phyloP scores from a whole-genome alignment of 1,284 basidiomycete genomes.

The Cryptococcus sp. region DNA sequence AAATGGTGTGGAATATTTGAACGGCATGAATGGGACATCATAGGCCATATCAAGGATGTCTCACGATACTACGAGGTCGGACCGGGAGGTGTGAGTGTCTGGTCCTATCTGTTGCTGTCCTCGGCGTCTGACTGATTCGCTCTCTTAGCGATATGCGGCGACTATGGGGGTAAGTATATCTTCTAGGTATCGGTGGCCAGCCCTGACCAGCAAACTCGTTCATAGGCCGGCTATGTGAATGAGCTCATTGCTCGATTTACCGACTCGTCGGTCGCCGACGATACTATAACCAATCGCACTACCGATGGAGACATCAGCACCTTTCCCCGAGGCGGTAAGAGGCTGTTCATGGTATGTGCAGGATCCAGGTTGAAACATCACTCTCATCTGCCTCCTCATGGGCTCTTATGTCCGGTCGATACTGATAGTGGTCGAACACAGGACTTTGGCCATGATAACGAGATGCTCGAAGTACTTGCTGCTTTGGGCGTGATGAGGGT shows the following conservation, averaged over 20 bases:
- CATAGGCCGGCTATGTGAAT: conserved; percentile 71
- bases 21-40: conserved; percentile 61
- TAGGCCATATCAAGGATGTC: conserved; percentile 71
- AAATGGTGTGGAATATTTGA: conserved; percentile 71
- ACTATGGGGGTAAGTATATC: conserved; percentile 19
- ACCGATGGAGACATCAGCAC: conserved; percentile 65
- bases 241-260: conserved; percentile 80
- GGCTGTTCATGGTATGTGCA: conserved; percentile 45
- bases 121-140: not conserved
- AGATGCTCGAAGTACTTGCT: conserved; percentile 73
- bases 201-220: not conserved
- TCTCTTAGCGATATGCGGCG: conserved; percentile 56
- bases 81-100: conserved; percentile 61
- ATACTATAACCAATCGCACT: conserved; percentile 77
- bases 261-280: conserved; percentile 61
- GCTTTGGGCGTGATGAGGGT: conserved; percentile 69
- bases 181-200: not conserved
- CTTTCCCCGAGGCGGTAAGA: conserved; percentile 61
- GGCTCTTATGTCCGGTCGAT: not conserved
- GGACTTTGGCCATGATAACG: conserved; percentile 80
- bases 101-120: not conserved
- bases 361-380: not conserved
- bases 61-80: conserved; percentile 69
- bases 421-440: conserved; percentile 7
- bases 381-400: not conserved